Conservation (phyloP, 306 rosid genomes). For the Vigna mungo region DNA sequence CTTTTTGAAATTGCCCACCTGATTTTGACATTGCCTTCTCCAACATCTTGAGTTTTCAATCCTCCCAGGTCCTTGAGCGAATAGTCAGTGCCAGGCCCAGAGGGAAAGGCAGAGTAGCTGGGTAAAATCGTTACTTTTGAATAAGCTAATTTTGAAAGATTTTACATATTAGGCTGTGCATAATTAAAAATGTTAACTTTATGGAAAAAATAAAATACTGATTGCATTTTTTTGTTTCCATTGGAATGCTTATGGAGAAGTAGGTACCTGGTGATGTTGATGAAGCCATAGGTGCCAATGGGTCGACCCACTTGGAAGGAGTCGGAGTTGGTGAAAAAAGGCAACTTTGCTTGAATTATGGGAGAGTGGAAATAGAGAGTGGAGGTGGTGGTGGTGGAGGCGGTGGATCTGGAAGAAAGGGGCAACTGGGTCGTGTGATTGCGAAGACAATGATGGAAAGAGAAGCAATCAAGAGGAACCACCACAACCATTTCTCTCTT, state of each 20-base stretch:
- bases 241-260: not conserved
- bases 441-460: slow-evolving; percentile 31
- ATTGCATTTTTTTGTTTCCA: too few relatives aligned
- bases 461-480: slow-evolving; percentile 34
- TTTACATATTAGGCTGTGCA: not conserved
- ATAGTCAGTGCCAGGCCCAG: slow-evolving; percentile 53
- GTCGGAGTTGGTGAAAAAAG: slow-evolving; percentile 68
- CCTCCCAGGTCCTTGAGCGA: slow-evolving; percentile 61
- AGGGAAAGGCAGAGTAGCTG: slow-evolving; percentile 41
- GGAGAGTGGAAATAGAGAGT: slow-evolving; percentile 24
- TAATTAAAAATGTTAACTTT: too few relatives aligned
- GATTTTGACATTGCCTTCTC: slow-evolving; percentile 90
- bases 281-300: slow-evolving; percentile 92
- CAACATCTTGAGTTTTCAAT: slow-evolving; percentile 80
- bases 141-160: too few relatives aligned
- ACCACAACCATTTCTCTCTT: slow-evolving; percentile 42
- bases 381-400: slow-evolving; percentile 10
- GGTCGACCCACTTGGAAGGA: slow-evolving; percentile 91
- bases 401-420: slow-evolving; percentile 1
- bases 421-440: slow-evolving; percentile 9
- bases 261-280: slow-evolving; percentile 74
- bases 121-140: not conserved
- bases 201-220: too few relatives aligned
- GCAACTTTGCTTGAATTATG: slow-evolving; percentile 57
- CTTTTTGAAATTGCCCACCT: slow-evolving; percentile 47